Percentiles rank a stretch among this genome's conserved stretches.
phyloP scores from a whole-genome alignment of 345 rosid species.

The Populus simonii region DNA sequence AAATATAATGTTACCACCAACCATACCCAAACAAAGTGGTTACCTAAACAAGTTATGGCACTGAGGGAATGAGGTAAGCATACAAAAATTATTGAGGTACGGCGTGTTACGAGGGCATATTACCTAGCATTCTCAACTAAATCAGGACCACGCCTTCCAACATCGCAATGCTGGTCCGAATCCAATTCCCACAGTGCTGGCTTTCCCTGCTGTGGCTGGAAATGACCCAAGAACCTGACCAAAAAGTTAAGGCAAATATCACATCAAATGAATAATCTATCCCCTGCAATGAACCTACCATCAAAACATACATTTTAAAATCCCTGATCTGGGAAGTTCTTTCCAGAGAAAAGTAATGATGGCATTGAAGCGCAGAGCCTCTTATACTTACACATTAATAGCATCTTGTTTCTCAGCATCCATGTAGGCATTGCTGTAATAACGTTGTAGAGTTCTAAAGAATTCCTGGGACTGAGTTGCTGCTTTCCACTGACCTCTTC shows the following conservation, averaged over 20 bases:
- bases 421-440: slow-evolving; percentile 85
- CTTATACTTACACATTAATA: slow-evolving; percentile 72
- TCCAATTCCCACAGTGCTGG: slow-evolving; percentile 88
- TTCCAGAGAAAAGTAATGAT: background rate
- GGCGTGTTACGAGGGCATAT: background rate
- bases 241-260: slow-evolving; percentile 12
- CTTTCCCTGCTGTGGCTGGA: slow-evolving; percentile 84
- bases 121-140: slow-evolving; percentile 49
- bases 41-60: background rate
- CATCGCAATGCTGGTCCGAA: slow-evolving; percentile 65
- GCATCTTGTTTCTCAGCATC: slow-evolving; percentile 95
- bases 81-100: background rate
- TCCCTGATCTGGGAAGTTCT: background rate
- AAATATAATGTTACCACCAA: background rate
- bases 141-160: slow-evolving; percentile 46
- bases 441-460: slow-evolving; percentile 81
- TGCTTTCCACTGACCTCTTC: slow-evolving; percentile 98
- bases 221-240: slow-evolving; percentile 88
- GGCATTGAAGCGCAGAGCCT: background rate
- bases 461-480: slow-evolving; percentile 95
- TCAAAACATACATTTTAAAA: background rate
- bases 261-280: background rate
- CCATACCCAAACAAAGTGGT: background rate
- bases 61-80: background rate
- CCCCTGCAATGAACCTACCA: background rate